Base-by-base conservation (phyloP, 805 yeast species). In the Torulaspora indica region DNA sequence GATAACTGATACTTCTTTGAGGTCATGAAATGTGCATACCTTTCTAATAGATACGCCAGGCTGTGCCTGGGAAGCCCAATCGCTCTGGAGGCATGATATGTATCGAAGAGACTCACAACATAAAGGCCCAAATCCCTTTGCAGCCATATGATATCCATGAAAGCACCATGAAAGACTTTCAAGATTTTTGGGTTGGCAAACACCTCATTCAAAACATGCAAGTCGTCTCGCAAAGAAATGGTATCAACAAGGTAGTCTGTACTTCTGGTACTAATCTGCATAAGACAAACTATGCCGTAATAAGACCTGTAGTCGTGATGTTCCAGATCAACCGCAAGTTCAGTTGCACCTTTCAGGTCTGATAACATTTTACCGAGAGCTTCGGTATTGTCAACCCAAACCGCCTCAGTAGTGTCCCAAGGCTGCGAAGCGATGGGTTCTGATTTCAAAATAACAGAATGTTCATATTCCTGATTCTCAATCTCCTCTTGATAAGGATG, bases 131-230 rank as follows among this genome's bases (percentile, higher is more conserved):
- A 73, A 60, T 93, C 98, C 51, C 98, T 74, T 68, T 93, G 99
- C 28, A 93, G 71, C 99, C 99, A 93, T 35, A 88, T 81, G 3
- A 93, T 85, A 71, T 93, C 99, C 95, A 88, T 89, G 54, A 79
- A 82, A 0, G 98, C 96, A 48, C 99, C 99, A 63, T 93, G 99
- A 53, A 93, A 79, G 1, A 93, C 95, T 60, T 93, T 93, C 23
- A 87, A 70, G 25, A 91, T 81, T 4, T 67, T 54, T 0, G 98
- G 97, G 64, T 93, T 71, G 2, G 97, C 76, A 52, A 91, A 88
- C 1, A 91, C 77, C 35, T 68, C 71, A 66, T 93, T 93, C 44
- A 93, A 68, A 0, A 65, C 64, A 38, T 74, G 69, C 38, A 93
- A 68, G 47, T 86, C 85, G 31, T 84, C 86, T 45, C 96, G 71